Conservation (phyloP, 768 basidiomycete species). For the Lyophyllum decastes region DNA sequence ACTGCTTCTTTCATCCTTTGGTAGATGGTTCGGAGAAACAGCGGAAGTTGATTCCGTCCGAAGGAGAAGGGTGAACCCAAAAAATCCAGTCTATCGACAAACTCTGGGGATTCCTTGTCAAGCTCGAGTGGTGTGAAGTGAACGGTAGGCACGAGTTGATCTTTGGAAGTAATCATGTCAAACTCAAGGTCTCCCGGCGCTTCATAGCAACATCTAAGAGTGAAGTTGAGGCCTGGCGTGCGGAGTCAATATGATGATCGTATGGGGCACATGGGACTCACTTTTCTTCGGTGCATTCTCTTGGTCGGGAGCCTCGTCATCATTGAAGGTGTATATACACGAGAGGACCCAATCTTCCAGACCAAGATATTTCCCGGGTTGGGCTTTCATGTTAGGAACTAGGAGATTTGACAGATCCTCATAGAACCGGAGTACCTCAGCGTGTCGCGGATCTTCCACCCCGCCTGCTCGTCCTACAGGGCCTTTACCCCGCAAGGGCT, state of each 20-base stretch:
- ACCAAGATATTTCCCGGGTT: conserved; percentile 36
- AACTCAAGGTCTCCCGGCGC: conserved; percentile 26
- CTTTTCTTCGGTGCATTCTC: conserved; percentile 33
- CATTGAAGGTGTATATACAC: conserved; percentile 66
- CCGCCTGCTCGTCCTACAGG: conserved; percentile 35
- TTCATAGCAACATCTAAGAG: conserved; percentile 50
- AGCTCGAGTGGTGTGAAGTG: conserved; percentile 67
- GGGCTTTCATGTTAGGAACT: conserved; percentile 58
- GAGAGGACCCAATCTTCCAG: conserved; percentile 62
- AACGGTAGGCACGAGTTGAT: conserved; percentile 47
- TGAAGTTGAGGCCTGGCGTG: conserved; percentile 59
- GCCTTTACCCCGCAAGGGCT: conserved; percentile 35
- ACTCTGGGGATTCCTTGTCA: conserved; percentile 58
- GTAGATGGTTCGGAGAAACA: conserved; percentile 66
- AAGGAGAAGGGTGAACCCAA: conserved; percentile 70
- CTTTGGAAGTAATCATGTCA: conserved; percentile 31
- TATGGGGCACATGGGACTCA: conserved; percentile 28
- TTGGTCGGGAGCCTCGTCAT: conserved; percentile 32
- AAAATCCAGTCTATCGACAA: conserved; percentile 62
- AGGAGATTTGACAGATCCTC: conserved; percentile 85
- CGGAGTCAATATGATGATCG: neutral
- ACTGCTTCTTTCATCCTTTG: conserved; percentile 45
- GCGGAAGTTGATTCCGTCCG: conserved; percentile 59
- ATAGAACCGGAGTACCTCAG: conserved; percentile 70
- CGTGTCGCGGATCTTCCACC: conserved; percentile 57